phyloP scores from a whole-genome alignment of 805 yeast genomes.

The Pichia manshurica region DNA sequence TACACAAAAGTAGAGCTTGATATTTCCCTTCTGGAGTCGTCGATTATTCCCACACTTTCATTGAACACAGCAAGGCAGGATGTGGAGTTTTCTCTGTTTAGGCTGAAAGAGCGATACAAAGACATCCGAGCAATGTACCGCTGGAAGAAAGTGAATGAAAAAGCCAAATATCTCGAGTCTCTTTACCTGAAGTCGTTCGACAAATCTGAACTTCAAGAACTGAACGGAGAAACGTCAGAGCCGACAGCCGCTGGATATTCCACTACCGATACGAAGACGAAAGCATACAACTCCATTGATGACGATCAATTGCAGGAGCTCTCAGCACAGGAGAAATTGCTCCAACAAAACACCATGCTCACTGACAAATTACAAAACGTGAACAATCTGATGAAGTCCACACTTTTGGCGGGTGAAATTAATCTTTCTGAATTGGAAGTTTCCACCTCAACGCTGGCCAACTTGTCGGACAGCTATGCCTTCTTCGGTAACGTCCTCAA shows the following conservation, averaged over 20 bases:
- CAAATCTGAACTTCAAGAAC: slow-evolving; percentile 5
- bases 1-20: slow-evolving; percentile 19
- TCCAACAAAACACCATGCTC: slow-evolving; percentile 41
- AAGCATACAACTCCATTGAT: slow-evolving; percentile 18
- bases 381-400: slow-evolving; percentile 42
- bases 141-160: slow-evolving; percentile 24
- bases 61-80: slow-evolving; percentile 6
- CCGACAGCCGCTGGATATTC: neutral
- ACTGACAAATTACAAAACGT: slow-evolving; percentile 44
- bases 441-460: slow-evolving; percentile 38
- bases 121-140: slow-evolving; percentile 27
- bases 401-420: slow-evolving; percentile 46
- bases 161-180: slow-evolving; percentile 16
- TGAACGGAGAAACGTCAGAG: neutral
- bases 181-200: slow-evolving; percentile 11
- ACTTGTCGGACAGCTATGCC: slow-evolving; percentile 38
- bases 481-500: slow-evolving; percentile 37
- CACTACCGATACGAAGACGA: neutral
- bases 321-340: slow-evolving; percentile 36
- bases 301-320: slow-evolving; percentile 25
- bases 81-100: slow-evolving; percentile 14
- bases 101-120: slow-evolving; percentile 20
- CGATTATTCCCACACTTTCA: slow-evolving; percentile 9
- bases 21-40: slow-evolving; percentile 12
- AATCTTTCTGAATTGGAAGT: slow-evolving; percentile 43